phyloP scores from a whole-genome alignment of 305 asterid species.

The Solanum hybrid region DNA sequence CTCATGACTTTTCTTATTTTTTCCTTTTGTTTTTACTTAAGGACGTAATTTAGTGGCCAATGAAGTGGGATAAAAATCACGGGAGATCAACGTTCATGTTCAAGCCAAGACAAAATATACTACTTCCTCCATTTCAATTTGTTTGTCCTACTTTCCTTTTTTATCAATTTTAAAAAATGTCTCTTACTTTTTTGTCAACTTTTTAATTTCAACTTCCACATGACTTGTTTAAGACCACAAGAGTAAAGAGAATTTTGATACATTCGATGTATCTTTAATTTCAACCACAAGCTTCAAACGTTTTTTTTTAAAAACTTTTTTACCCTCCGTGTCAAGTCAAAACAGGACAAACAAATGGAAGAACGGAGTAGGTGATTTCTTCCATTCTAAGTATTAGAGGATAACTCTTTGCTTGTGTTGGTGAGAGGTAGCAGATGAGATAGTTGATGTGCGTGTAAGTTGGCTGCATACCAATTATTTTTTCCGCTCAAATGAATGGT shows the following conservation, averaged over 20 bases:
- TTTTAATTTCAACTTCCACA: no score
- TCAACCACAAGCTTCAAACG: not conserved
- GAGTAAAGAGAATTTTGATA: no score
- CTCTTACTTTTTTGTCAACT: no score
- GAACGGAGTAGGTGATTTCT: not conserved
- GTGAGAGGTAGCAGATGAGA: not conserved
- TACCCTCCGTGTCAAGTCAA: not conserved
- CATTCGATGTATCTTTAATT: no score
- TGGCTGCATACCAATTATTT: not conserved
- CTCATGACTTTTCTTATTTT: no score
- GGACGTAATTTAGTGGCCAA: no score
- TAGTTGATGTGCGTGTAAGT: not conserved
- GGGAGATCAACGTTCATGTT: not conserved
- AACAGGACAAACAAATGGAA: not conserved
- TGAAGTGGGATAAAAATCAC: no score
- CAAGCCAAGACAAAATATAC: not conserved
- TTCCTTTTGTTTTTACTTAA: no score
- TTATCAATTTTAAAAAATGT: no score
- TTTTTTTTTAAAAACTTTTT: no score
- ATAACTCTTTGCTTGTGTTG: not conserved
- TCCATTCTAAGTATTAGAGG: not conserved
- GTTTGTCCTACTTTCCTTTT: not conserved
- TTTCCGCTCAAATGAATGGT: not conserved
- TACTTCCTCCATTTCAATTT: rapidly evolving
- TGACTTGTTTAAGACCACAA: no score